Percentiles rank a stretch among this genome's conserved stretches.
These are phyloP conservation scores for Alternaria viburni DNA, from an alignment of 2,329 filamentous ascomycete species.

Conservation along the genomic window DNA sequence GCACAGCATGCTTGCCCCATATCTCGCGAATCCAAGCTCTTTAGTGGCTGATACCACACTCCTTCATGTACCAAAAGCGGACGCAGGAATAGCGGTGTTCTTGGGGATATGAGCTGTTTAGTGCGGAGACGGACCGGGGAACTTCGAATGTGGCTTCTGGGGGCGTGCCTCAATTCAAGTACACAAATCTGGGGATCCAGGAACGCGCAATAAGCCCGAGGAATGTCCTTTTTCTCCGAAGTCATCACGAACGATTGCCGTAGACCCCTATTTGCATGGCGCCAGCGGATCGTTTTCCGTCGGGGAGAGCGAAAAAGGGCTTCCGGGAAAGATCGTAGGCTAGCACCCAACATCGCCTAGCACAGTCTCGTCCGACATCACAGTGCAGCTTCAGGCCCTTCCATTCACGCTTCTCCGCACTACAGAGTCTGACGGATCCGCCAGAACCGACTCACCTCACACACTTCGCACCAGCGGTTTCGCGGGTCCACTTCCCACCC, in stretches of 20 bases:
- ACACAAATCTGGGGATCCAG: background rate
- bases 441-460: slow-evolving; percentile 12
- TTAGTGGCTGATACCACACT: background rate
- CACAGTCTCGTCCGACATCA: slow-evolving; percentile 22
- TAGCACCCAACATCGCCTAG: slow-evolving; percentile 13
- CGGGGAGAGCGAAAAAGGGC: slow-evolving; percentile 17
- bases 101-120: background rate
- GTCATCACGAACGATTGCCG: slow-evolving; percentile 26
- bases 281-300: slow-evolving; percentile 24
- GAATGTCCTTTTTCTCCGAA: slow-evolving; percentile 27
- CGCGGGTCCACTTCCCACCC: slow-evolving; percentile 14
- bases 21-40: background rate
- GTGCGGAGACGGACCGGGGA: background rate
- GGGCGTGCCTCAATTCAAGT: background rate
- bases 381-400: slow-evolving; percentile 16
- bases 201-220: slow-evolving; percentile 17
- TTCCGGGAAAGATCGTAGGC: slow-evolving; percentile 12
- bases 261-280: background rate
- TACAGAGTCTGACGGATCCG: slow-evolving; percentile 17
- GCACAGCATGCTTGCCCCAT: background rate
- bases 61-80: background rate
- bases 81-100: background rate
- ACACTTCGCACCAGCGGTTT: slow-evolving; percentile 9
- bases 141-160: background rate
- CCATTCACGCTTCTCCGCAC: slow-evolving; percentile 28